Conservation (phyloP, 2,329 filamentous ascomycete genomes). For the Fusarium armeniacum region DNA sequence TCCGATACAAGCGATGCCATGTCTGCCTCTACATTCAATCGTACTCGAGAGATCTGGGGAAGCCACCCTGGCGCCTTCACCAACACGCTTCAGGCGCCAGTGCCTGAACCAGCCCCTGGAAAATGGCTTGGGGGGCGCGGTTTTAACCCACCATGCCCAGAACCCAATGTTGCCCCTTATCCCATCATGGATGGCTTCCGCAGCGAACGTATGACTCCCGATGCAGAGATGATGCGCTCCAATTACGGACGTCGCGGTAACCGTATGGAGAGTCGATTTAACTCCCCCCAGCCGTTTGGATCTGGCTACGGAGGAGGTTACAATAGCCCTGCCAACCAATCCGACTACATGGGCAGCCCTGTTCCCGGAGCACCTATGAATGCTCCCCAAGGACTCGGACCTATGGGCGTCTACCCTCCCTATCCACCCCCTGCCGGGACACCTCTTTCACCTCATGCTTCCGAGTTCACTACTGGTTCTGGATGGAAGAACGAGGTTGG, state of each 20-base stretch:
- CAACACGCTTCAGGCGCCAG: constrained; percentile 55
- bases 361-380: constrained; percentile 54
- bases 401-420: constrained; percentile 58
- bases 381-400: constrained; percentile 54
- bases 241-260: constrained; percentile 60
- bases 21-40: constrained; percentile 66
- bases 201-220: constrained; percentile 62
- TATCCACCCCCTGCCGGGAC: constrained; percentile 73
- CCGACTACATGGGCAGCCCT: constrained; percentile 56
- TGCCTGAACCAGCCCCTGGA: constrained; percentile 54
- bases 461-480: constrained; percentile 75
- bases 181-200: constrained; percentile 59
- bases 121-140: constrained; percentile 63
- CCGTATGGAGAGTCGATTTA: constrained; percentile 63
- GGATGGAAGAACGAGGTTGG: constrained; percentile 70
- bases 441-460: constrained; percentile 78
- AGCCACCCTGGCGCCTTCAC: constrained; percentile 60
- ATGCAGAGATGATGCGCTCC: constrained; percentile 64
- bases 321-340: constrained; percentile 53
- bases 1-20: constrained; percentile 70
- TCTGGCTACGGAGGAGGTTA: constrained; percentile 56
- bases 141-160: constrained; percentile 58
- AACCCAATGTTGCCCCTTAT: constrained; percentile 55
- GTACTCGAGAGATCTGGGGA: constrained; percentile 70
- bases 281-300: constrained; percentile 53